Evolutionary conservation across 371 early-diverging fungal genomes (phyloP).

Genomic region (Sporodiniella umbellata): DNA sequence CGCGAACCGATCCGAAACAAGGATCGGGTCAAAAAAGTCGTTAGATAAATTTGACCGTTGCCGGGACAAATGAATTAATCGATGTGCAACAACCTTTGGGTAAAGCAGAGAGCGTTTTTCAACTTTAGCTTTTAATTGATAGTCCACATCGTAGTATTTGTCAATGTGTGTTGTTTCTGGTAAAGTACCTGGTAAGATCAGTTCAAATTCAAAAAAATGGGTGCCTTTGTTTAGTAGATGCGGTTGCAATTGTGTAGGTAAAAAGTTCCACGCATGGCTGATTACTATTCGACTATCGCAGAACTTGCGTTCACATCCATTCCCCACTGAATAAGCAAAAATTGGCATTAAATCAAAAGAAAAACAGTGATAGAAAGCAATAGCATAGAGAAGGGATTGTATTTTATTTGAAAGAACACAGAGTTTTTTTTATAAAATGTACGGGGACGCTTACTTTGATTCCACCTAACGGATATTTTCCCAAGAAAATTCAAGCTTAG

Average conservation of each 20-base stretch:
- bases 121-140: slow-evolving; percentile 27
- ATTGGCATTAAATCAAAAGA: too few species aligned
- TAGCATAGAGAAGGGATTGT: too few species aligned
- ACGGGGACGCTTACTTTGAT: slow-evolving; percentile 17
- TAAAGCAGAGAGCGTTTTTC: slow-evolving; percentile 21
- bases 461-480: slow-evolving; percentile 23
- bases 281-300: slow-evolving; percentile 18
- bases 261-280: slow-evolving; percentile 28
- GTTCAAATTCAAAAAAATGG: slow-evolving; percentile 31
- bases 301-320: slow-evolving; percentile 21
- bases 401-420: too few species aligned
- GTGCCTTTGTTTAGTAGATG: slow-evolving; percentile 13
- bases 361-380: too few species aligned
- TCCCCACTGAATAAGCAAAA: slow-evolving; percentile 12
- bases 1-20: slow-evolving; percentile 26
- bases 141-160: slow-evolving; percentile 23
- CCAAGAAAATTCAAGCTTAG: slow-evolving; percentile 21
- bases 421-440: too few species aligned
- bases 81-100: slow-evolving; percentile 14
- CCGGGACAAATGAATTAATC: slow-evolving; percentile 21
- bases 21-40: slow-evolving; percentile 22
- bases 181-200: slow-evolving; percentile 27
- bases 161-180: slow-evolving; percentile 31
- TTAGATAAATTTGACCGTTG: slow-evolving; percentile 8
- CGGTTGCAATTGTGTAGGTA: slow-evolving; percentile 9